Conservation (phyloP, 495 filamentous ascomycete species). For the Trichocladium antarcticum region DNA sequence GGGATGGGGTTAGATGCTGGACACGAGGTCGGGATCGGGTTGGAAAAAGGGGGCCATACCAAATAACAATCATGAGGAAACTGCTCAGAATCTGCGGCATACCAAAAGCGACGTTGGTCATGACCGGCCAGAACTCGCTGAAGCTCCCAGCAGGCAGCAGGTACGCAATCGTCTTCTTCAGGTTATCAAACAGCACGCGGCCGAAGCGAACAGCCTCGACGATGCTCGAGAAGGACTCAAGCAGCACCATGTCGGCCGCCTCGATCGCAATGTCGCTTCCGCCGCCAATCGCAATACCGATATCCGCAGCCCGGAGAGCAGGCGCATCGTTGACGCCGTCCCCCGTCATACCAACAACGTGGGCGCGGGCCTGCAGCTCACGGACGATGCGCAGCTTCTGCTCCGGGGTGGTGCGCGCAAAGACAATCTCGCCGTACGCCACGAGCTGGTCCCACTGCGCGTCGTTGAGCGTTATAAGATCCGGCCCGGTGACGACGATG, state of each 20-base stretch:
- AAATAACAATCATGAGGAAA: slow-evolving; percentile 61
- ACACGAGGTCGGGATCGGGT: slow-evolving; percentile 9
- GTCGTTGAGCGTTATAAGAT: slow-evolving; percentile 45
- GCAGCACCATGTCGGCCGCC: slow-evolving; percentile 58
- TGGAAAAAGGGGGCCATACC: slow-evolving; percentile 15
- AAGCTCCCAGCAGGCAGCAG: slow-evolving; percentile 58
- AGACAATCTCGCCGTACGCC: slow-evolving; percentile 41
- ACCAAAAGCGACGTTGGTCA: slow-evolving; percentile 57
- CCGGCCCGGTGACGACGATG: slow-evolving; percentile 46
- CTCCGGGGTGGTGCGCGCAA: slow-evolving; percentile 61
- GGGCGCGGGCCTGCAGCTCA: slow-evolving; percentile 49
- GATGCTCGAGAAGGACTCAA: slow-evolving; percentile 56
- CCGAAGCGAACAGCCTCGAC: slow-evolving; percentile 58
- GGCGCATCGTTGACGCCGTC: slow-evolving; percentile 82
- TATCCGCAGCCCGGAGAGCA: slow-evolving; percentile 60
- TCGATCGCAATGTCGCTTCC: slow-evolving; percentile 70
- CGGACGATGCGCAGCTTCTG: slow-evolving; percentile 66
- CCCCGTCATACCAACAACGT: slow-evolving; percentile 48
- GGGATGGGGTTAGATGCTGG: too few relatives aligned
- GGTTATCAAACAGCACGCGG: slow-evolving; percentile 57
- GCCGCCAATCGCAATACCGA: slow-evolving; percentile 68
- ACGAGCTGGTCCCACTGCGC: slow-evolving; percentile 35
- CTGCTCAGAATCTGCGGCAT: slow-evolving; percentile 55
- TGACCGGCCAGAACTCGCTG: slow-evolving; percentile 60
- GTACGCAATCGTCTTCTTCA: slow-evolving; percentile 62